Conservation (phyloP, 192 early-diverging fungal species). For the Umbelopsis vinacea region DNA sequence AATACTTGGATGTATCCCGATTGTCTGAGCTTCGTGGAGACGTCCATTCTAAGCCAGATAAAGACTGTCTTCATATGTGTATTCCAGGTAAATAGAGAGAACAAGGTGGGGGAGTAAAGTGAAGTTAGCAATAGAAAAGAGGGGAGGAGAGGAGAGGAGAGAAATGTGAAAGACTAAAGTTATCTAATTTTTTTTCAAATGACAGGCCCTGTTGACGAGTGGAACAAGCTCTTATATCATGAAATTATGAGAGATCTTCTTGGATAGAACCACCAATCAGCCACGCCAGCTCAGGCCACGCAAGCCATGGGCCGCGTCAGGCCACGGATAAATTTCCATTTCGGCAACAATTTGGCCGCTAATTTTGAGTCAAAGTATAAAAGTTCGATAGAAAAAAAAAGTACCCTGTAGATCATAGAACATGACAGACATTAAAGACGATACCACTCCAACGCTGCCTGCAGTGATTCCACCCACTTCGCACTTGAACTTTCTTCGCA, state of each 20-base stretch:
- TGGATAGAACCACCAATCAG: not conserved
- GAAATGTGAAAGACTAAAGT: not conserved
- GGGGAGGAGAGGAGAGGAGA: not conserved
- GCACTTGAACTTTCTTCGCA: slow-evolving; percentile 38
- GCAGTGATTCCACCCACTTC: slow-evolving; percentile 44
- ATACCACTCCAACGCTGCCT: slow-evolving; percentile 27
- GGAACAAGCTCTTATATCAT: slow-evolving; percentile 42
- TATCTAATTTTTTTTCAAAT: not conserved
- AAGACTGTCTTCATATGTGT: slow-evolving; percentile 43
- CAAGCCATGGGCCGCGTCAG: not conserved
- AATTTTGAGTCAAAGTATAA: not conserved
- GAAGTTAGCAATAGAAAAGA: too few species aligned
- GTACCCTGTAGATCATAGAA: not conserved
- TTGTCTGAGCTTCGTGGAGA: slow-evolving; percentile 39
- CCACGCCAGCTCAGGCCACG: not conserved
- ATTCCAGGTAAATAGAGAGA: slow-evolving; percentile 29
- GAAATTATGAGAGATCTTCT: slow-evolving; percentile 30
- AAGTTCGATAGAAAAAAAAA: not conserved
- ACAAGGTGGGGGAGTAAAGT: too few species aligned
- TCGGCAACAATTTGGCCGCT: not conserved
- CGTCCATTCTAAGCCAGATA: slow-evolving; percentile 36
- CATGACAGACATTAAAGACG: slow-evolving; percentile 15
- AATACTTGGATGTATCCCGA: slow-evolving; percentile 24
- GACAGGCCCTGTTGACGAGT: slow-evolving; percentile 41
- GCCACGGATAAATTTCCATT: not conserved